Evolutionary conservation across 2,329 filamentous ascomycete species (phyloP).

Genomic region (Pochonia chlamydosporia): DNA sequence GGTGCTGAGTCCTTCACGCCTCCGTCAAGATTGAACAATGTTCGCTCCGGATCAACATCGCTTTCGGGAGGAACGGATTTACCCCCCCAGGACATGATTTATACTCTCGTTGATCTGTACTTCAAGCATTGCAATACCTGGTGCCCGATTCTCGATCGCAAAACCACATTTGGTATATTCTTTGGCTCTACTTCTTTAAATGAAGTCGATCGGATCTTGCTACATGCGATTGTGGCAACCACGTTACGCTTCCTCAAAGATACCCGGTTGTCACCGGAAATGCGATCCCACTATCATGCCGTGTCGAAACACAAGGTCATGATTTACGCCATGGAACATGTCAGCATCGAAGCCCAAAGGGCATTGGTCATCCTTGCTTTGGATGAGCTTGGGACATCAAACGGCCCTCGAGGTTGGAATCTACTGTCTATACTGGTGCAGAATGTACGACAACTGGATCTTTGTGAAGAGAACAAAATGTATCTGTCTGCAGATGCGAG

Average conservation of each 20-base stretch:
- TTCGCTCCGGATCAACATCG: conserved; percentile 20
- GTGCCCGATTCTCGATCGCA: conserved; percentile 41
- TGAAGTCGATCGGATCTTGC: conserved; percentile 33
- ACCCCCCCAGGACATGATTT: conserved; percentile 54
- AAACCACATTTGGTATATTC: conserved; percentile 33
- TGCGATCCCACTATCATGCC: conserved; percentile 32
- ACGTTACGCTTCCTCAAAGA: conserved; percentile 37
- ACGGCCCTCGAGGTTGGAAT: conserved; percentile 37
- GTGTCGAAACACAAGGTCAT: conserved; percentile 33
- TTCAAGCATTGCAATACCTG: conserved; percentile 61
- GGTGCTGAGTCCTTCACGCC: conserved; percentile 2
- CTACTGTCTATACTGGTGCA: conserved; percentile 32
- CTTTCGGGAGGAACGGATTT: conserved; percentile 40
- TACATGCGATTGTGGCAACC: conserved; percentile 38
- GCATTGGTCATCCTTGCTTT: conserved; percentile 35
- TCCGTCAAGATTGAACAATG: conserved; percentile 1
- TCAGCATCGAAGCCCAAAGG: conserved; percentile 31
- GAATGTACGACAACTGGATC: conserved; percentile 31
- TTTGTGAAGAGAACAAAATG: conserved; percentile 33
- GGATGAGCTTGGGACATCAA: conserved; percentile 36
- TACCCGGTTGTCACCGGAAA: conserved; percentile 28
- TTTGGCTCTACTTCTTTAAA: conserved; percentile 34
- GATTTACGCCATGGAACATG: conserved; percentile 35
- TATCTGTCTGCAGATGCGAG: conserved; percentile 27
- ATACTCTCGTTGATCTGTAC: conserved; percentile 54